A percentile compares a stretch with the other conserved stretches of the same genome.
phyloP scores from a whole-genome alignment of 202 grass and related monocot species.

The Panicum virgatum region DNA sequence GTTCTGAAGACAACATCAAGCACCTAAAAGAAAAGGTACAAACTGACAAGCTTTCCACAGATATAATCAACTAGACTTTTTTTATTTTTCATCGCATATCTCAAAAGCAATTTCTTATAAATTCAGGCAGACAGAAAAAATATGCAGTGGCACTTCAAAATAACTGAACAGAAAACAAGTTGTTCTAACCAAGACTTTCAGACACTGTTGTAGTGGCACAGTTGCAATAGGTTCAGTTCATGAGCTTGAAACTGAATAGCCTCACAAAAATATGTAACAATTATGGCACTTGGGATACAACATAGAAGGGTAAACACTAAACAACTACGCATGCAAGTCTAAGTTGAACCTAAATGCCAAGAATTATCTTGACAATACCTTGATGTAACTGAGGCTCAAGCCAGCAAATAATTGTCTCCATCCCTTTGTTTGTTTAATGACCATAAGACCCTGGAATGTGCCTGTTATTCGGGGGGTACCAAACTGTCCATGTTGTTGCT shows the following conservation, averaged over 20 bases:
- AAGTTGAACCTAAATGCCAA: neutral
- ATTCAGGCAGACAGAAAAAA: neutral
- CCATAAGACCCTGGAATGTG: constrained; percentile 72
- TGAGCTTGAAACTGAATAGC: neutral
- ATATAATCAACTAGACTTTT: neutral
- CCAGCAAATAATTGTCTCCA: constrained; percentile 97
- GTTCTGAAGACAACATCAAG: constrained; percentile 10
- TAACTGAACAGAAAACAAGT: neutral
- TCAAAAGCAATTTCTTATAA: neutral
- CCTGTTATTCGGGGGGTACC: constrained; percentile 59
- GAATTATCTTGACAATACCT: constrained; percentile 53
- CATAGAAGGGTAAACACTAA: neutral
- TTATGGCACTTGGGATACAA: neutral
- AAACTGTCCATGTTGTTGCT: constrained; percentile 53
- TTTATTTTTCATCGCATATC: neutral
- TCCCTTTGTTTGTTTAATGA: constrained; percentile 69
- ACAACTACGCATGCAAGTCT: neutral
- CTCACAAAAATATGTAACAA: neutral
- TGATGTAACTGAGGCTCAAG: constrained; percentile 96
- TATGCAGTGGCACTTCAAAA: neutral
- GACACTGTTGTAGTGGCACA: neutral
- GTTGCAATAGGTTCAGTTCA: neutral
- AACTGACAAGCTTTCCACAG: neutral
- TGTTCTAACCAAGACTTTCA: neutral
- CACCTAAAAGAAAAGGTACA: neutral